These are phyloP conservation scores for Suhomyces ambrosiae DNA, from an alignment of 1,139 yeast species.

Conservation along the genomic window DNA sequence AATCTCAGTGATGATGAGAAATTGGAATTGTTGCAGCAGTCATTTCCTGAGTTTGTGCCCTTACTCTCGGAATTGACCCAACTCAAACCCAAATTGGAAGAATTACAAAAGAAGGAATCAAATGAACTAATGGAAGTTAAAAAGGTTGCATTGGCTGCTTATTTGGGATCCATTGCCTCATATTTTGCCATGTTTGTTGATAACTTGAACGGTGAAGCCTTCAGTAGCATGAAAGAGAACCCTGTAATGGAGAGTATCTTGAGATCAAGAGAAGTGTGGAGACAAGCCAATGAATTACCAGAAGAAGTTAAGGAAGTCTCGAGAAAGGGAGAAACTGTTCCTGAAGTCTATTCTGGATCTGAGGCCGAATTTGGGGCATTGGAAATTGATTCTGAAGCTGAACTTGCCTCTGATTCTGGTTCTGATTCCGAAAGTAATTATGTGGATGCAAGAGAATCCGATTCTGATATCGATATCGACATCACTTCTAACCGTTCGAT, in stretches of 20 bases:
- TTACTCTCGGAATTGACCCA: constrained; percentile 63
- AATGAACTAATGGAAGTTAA: constrained; percentile 51
- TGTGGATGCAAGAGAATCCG: constrained; percentile 14
- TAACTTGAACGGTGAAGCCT: constrained; percentile 55
- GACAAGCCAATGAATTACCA: constrained; percentile 64
- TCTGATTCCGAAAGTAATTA: constrained; percentile 19
- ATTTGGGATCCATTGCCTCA: constrained; percentile 70
- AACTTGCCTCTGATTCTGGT: constrained; percentile 20
- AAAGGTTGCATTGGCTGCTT: constrained; percentile 70
- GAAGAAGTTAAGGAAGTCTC: constrained; percentile 18
- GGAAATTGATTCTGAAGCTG: constrained; percentile 15
- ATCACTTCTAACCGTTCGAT: constrained; percentile 50
- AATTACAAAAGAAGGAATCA: constrained; percentile 17
- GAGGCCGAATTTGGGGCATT: constrained; percentile 1
- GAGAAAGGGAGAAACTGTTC: not conserved
- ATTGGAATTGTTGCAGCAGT: constrained; percentile 50
- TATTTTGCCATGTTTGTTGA: constrained; percentile 74
- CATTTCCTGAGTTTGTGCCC: constrained; percentile 85
- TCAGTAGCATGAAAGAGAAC: constrained; percentile 73
- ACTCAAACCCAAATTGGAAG: constrained; percentile 45
- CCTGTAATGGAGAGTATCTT: constrained; percentile 86
- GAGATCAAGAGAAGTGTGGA: constrained; percentile 86
- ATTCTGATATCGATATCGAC: constrained; percentile 43
- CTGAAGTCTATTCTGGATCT: constrained; percentile 1
- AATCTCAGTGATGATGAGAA: constrained; percentile 47